These are phyloP conservation scores for Haematococcus sp. DNA, from an alignment of 139 green algal species.

Conservation along the genomic window DNA sequence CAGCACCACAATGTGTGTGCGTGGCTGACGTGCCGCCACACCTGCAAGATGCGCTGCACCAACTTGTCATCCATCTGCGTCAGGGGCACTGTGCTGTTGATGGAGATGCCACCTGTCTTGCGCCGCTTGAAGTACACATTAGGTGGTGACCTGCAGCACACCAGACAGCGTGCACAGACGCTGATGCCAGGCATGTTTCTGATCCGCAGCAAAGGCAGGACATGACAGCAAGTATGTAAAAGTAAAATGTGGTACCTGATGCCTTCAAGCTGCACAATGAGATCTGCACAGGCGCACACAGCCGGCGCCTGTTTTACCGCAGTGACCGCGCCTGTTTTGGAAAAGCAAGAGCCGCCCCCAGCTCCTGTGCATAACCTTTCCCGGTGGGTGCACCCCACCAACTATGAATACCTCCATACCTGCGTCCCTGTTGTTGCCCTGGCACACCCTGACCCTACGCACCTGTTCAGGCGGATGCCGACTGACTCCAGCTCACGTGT, in stretches of 20 bases:
- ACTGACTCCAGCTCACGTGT: slow-evolving; percentile 94
- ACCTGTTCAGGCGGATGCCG: slow-evolving; percentile 92
- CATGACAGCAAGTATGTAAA: not conserved
- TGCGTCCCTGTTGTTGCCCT: not conserved
- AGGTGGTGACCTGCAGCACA: slow-evolving; percentile 50
- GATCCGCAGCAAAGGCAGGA: too few relatives aligned
- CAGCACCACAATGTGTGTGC: too few relatives aligned
- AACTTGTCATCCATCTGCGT: slow-evolving; percentile 93
- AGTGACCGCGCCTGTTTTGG: too few relatives aligned
- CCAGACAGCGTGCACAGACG: not conserved
- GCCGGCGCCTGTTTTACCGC: not conserved
- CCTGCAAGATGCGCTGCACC: slow-evolving; percentile 83
- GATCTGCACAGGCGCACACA: too few relatives aligned
- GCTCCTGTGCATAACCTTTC: too few relatives aligned
- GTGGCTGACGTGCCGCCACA: slow-evolving; percentile 8
- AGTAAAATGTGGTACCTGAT: not conserved
- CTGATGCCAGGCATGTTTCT: too few relatives aligned
- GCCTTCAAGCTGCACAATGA: not conserved
- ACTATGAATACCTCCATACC: too few relatives aligned
- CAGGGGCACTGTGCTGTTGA: slow-evolving; percentile 83
- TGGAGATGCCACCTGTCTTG: slow-evolving; percentile 90
- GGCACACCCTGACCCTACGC: not conserved
- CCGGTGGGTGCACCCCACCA: too few relatives aligned
- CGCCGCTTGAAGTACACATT: slow-evolving; percentile 94
- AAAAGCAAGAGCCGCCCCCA: too few relatives aligned